A percentile compares a stretch with the other conserved stretches of the same genome.
Conservation (phyloP, 345 rosid species). For the Barbarea vulgaris region DNA sequence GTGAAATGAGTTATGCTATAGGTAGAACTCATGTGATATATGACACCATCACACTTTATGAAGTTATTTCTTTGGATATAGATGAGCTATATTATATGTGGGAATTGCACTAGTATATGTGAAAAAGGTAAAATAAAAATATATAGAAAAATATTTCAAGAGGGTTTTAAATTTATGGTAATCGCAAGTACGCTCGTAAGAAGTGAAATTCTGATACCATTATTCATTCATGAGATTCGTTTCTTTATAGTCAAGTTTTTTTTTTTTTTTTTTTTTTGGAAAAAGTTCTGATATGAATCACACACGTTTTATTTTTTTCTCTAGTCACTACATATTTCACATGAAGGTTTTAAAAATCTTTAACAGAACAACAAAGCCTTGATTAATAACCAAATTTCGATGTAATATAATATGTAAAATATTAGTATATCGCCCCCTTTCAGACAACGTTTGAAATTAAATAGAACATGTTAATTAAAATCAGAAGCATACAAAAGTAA, state of each 20-base stretch:
- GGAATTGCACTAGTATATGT: not conserved
- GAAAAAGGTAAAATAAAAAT: not conserved
- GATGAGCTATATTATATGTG: conserved; percentile 4
- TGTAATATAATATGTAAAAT: not conserved
- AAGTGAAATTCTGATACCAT: conserved; percentile 11
- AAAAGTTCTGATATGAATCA: not conserved
- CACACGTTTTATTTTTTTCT: not conserved
- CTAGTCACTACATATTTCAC: not conserved
- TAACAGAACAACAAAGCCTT: not conserved
- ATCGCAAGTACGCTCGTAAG: not conserved
- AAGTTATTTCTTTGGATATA: conserved; percentile 18
- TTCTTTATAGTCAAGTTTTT: not conserved
- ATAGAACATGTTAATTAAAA: not conserved
- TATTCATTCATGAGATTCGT: not conserved
- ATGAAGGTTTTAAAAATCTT: not conserved
- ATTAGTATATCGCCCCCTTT: not conserved
- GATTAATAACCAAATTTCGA: not conserved
- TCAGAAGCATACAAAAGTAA: not conserved
- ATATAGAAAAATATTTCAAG: not conserved
- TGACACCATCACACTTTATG: conserved; percentile 15
- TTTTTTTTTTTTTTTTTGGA: not conserved
- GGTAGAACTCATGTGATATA: conserved; percentile 25
- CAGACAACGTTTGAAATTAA: not conserved
- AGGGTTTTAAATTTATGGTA: not conserved
- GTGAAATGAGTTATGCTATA: conserved; percentile 11